Conservation (phyloP, 257 asterid species). For the Orobanche coerulescens region DNA sequence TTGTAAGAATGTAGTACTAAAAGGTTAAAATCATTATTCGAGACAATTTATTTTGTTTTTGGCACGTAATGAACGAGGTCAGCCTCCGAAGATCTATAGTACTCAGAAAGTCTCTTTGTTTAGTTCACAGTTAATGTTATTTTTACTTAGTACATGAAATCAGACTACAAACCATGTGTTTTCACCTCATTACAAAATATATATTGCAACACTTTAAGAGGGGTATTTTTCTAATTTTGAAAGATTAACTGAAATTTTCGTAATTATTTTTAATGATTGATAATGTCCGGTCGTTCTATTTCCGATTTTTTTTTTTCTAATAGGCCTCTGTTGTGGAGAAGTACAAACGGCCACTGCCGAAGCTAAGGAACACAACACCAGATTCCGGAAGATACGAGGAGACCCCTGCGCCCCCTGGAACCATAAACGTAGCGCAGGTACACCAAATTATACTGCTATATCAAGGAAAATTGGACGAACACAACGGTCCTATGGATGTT, state of each 20-base stretch:
- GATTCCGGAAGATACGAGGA: conserved; percentile 66
- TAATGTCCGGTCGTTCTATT: not conserved
- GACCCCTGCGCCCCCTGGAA: conserved; percentile 71
- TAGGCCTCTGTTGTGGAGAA: conserved; percentile 75
- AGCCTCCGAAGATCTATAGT: not conserved
- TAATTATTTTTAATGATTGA: not conserved
- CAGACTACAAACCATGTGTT: not conserved
- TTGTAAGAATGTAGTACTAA: not conserved
- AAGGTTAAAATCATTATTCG: not conserved
- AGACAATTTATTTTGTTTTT: not conserved
- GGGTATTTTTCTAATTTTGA: not conserved
- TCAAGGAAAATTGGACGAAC: conserved; percentile 65
- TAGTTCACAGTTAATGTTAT: not conserved
- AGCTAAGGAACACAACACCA: conserved; percentile 56
- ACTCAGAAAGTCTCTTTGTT: not conserved
- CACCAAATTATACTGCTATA: conserved; percentile 65
- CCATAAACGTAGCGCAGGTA: conserved; percentile 61
- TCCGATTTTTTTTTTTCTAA: conserved; percentile 18
- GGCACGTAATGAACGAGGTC: not conserved
- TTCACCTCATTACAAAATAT: no score
- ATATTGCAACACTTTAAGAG: not conserved
- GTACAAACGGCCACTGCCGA: conserved; percentile 74
- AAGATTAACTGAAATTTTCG: not conserved
- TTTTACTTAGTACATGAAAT: not conserved
- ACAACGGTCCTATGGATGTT: conserved; percentile 50